These are phyloP conservation scores for Waltergamsia citrina DNA, from an alignment of 2,329 filamentous ascomycete genomes.

Conservation along the genomic window DNA sequence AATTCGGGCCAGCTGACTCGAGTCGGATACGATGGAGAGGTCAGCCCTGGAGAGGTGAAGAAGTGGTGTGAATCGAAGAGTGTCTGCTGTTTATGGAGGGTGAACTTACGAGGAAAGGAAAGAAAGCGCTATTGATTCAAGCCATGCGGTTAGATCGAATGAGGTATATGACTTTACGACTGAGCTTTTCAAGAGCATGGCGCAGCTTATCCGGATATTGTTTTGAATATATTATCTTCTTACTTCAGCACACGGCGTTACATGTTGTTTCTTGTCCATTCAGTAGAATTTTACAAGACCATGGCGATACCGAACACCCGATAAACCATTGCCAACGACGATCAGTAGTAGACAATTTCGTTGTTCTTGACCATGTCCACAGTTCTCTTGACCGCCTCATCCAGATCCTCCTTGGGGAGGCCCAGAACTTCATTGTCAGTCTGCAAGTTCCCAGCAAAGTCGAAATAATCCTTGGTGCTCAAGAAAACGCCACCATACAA, in stretches of 20 bases:
- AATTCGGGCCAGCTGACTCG: conserved; percentile 60
- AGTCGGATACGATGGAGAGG: conserved; percentile 56
- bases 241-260: too few relatives aligned
- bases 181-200: too few relatives aligned
- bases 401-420: conserved; percentile 47
- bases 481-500: conserved; percentile 50
- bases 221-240: too few relatives aligned
- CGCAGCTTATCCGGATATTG: too few relatives aligned
- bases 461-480: conserved; percentile 22
- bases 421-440: conserved; percentile 42
- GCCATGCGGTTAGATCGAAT: background rate
- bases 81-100: conserved; percentile 71
- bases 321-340: too few relatives aligned
- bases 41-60: conserved; percentile 59
- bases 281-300: background rate
- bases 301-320: background rate
- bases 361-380: conserved; percentile 30
- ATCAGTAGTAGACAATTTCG: too few relatives aligned
- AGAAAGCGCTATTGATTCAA: conserved; percentile 46
- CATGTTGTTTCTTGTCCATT: too few relatives aligned
- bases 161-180: too few relatives aligned
- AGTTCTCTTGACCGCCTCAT: conserved; percentile 41
- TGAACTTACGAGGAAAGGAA: conserved; percentile 40
- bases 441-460: conserved; percentile 27
- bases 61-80: conserved; percentile 85